Evolutionary conservation across 257 asterid species (phyloP).

Genomic region (Solanum chiquidenum): DNA sequence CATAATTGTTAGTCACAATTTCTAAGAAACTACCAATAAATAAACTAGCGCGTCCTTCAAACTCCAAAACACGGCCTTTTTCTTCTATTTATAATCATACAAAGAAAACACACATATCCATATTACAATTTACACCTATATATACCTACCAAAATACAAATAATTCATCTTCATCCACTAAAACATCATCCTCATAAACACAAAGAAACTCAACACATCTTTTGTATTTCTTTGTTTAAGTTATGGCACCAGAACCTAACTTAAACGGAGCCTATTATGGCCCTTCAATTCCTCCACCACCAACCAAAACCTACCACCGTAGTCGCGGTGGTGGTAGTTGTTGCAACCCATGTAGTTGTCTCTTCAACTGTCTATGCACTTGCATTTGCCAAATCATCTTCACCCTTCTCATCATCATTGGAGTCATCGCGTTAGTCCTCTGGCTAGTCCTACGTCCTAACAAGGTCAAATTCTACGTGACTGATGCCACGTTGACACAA

Average conservation of each 20-base stretch:
- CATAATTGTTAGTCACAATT: background rate
- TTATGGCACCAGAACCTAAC: background rate
- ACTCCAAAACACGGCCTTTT: background rate
- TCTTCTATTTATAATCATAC: background rate
- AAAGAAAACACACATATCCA: background rate
- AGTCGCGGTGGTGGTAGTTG: slow-evolving; percentile 42
- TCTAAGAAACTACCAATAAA: background rate
- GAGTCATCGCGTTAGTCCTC: slow-evolving; percentile 18
- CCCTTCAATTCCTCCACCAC: slow-evolving; percentile 58
- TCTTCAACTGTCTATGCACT: slow-evolving; percentile 48
- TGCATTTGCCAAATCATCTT: slow-evolving; percentile 62
- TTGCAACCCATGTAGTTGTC: slow-evolving; percentile 67
- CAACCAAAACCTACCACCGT: slow-evolving; percentile 43
- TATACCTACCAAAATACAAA: background rate
- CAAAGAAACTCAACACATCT: background rate
- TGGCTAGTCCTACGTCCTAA: slow-evolving; percentile 86
- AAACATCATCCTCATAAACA: background rate
- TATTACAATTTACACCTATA: background rate
- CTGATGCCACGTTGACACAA: slow-evolving; percentile 45
- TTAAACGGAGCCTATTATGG: slow-evolving; percentile 89
- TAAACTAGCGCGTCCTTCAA: background rate
- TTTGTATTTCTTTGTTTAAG: background rate
- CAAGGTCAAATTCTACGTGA: slow-evolving; percentile 43
- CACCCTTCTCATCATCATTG: slow-evolving; percentile 38
- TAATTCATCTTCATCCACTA: background rate